phyloP scores from a whole-genome alignment of 495 filamentous ascomycete species.

The Penicillium canescens region DNA sequence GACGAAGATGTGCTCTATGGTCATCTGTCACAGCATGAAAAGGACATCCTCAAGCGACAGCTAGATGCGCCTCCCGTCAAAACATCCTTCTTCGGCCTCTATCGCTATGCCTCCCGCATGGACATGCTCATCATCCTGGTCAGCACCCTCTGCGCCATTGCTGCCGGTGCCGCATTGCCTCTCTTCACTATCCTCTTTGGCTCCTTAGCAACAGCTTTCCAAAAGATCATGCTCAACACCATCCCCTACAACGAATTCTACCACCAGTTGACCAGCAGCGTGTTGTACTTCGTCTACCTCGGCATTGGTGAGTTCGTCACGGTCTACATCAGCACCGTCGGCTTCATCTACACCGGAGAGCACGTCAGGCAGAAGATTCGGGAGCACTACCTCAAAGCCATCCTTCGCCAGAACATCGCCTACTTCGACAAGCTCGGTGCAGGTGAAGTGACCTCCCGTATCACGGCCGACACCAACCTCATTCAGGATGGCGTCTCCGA shows the following conservation, averaged over 20 bases:
- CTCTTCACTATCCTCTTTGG: slow-evolving; percentile 86
- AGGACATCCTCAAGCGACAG: slow-evolving; percentile 67
- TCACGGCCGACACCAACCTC: slow-evolving; percentile 86
- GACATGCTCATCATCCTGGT: slow-evolving; percentile 74
- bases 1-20: slow-evolving; percentile 38
- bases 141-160: slow-evolving; percentile 67
- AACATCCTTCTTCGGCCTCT: slow-evolving; percentile 66
- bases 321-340: slow-evolving; percentile 78
- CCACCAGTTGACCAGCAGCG: slow-evolving; percentile 58
- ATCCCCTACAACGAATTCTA: slow-evolving; percentile 57
- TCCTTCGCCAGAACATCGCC: slow-evolving; percentile 86
- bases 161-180: slow-evolving; percentile 77
- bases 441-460: slow-evolving; percentile 89
- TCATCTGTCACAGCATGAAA: slow-evolving; percentile 54
- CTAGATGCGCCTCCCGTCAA: slow-evolving; percentile 66
- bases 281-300: slow-evolving; percentile 89
- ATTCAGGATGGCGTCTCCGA: slow-evolving; percentile 89
- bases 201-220: slow-evolving; percentile 72
- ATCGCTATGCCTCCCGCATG: slow-evolving; percentile 74
- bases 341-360: slow-evolving; percentile 93
- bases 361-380: slow-evolving; percentile 83
- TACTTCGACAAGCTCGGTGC: slow-evolving; percentile 92
- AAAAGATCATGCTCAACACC: slow-evolving; percentile 54
- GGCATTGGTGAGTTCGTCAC: slow-evolving; percentile 82
- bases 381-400: slow-evolving; percentile 78